phyloP scores from a whole-genome alignment of 495 filamentous ascomycete genomes.

The Lepidopterella palustris region DNA sequence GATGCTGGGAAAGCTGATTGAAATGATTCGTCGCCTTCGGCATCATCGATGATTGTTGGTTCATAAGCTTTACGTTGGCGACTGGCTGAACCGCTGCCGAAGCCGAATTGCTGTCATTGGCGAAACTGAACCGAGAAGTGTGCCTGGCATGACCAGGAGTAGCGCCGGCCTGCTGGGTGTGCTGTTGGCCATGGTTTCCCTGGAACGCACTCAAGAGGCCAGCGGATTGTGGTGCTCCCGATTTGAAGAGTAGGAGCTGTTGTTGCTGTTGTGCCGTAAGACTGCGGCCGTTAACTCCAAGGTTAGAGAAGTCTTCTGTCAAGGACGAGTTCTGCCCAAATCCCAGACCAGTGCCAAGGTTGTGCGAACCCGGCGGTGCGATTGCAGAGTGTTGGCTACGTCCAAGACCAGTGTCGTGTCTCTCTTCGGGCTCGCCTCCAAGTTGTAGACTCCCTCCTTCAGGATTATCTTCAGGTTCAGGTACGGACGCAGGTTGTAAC shows the following conservation, averaged over 20 bases:
- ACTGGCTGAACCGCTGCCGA: slow-evolving; percentile 71
- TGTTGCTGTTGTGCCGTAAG: slow-evolving; percentile 79
- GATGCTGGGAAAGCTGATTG: slow-evolving; percentile 53
- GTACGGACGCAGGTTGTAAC: slow-evolving; percentile 36
- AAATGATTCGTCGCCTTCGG: slow-evolving; percentile 42
- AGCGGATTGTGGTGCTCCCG: slow-evolving; percentile 46
- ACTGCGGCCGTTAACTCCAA: slow-evolving; percentile 57
- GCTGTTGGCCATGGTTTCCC: slow-evolving; percentile 39
- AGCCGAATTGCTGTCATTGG: slow-evolving; percentile 62
- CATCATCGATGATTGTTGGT: slow-evolving; percentile 86
- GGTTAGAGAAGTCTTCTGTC: slow-evolving; percentile 48
- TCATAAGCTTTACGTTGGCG: slow-evolving; percentile 76
- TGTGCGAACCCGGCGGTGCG: slow-evolving; percentile 68
- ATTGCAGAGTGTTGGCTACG: slow-evolving; percentile 51
- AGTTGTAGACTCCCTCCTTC: slow-evolving; percentile 84
- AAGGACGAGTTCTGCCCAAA: slow-evolving; percentile 47
- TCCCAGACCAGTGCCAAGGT: slow-evolving; percentile 24
- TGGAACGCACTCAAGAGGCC: slow-evolving; percentile 55
- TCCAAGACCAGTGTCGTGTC: slow-evolving; percentile 43
- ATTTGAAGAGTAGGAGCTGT: slow-evolving; percentile 56
- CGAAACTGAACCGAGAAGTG: slow-evolving; percentile 81
- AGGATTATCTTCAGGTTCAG: slow-evolving; percentile 42
- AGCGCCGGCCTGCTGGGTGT: slow-evolving; percentile 37
- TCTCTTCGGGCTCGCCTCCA: slow-evolving; percentile 83
- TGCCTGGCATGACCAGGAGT: slow-evolving; percentile 75